Percentiles rank a stretch among this genome's conserved stretches.
These are phyloP conservation scores for Cotoneaster glaucophyllus DNA, from an alignment of 306 rosid species.

Conservation along the genomic window DNA sequence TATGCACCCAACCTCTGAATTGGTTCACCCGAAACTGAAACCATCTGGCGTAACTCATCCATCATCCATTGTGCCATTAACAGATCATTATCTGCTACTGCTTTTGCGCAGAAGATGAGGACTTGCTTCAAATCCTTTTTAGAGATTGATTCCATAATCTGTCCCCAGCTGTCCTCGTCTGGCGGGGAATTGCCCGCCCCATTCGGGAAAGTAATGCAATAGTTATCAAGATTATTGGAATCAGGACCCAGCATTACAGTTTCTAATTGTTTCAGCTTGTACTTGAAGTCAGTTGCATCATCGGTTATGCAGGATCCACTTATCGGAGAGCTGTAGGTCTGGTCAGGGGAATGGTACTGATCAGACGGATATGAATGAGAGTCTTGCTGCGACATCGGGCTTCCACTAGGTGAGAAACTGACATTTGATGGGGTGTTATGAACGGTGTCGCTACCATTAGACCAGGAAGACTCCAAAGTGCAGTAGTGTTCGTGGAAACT, in stretches of 20 bases:
- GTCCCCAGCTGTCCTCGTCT: slow-evolving; percentile 72
- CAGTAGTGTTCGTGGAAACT: slow-evolving; percentile 45
- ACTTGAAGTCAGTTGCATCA: slow-evolving; percentile 53
- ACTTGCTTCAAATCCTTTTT: slow-evolving; percentile 58
- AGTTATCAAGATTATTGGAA: slow-evolving; percentile 45
- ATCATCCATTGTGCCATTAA: slow-evolving; percentile 67
- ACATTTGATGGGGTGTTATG: slow-evolving; percentile 56
- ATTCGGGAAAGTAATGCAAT: slow-evolving; percentile 37
- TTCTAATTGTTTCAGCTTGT: slow-evolving; percentile 79
- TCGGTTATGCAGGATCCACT: slow-evolving; percentile 79
- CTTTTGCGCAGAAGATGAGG: slow-evolving; percentile 70
- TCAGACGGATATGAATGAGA: slow-evolving; percentile 49
- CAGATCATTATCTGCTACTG: slow-evolving; percentile 61
- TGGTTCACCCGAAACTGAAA: slow-evolving; percentile 90
- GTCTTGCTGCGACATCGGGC: slow-evolving; percentile 68
- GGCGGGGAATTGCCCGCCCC: slow-evolving; percentile 29
- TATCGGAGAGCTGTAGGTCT: slow-evolving; percentile 55
- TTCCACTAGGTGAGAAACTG: slow-evolving; percentile 63
- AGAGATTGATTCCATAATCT: slow-evolving; percentile 56
- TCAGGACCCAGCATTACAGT: slow-evolving; percentile 90
- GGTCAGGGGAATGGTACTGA: slow-evolving; percentile 51
- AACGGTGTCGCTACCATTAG: slow-evolving; percentile 28
- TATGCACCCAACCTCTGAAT: slow-evolving; percentile 95
- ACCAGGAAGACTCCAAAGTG: slow-evolving; percentile 83
- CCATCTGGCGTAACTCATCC: slow-evolving; percentile 72